Evolutionary conservation across 805 yeast genomes (phyloP), one percentile per base, ranked within the genome.

Genomic region (Starmera caribaea): DNA sequence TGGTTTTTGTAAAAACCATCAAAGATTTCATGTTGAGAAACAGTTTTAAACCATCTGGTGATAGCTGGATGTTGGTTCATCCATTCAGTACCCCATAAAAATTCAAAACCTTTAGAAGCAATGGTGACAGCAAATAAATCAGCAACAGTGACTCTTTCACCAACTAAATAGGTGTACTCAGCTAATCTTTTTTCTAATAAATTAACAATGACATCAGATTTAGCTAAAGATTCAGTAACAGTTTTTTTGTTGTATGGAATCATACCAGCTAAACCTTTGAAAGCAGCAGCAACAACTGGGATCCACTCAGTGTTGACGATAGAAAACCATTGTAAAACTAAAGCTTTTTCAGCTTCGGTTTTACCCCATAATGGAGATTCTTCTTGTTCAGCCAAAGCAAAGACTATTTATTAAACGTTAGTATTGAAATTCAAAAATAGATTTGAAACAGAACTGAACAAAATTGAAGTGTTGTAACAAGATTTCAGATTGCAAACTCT

Each of bases 171-270:
- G 40, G 87, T 79, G 73, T 69, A 65, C 50, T 70, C 68, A 46
- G 68, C 59, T 52, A 79, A 69, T 68, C 78, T 73, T 32, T 59
- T 59, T 68, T 82, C 92, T 45, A 71, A 65, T 39, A 73, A 47
- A 28, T 58, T 52, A 45, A 67, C 59, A 40, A 66, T 57, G 36
- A 53, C 54, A 34, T 66, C 71, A 47, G 71, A 54, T 42, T 55
- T 48, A 16, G 53, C 72, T 17, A 41, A 40, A 35, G 65, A 65
- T 31, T 65, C 69, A 42, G 80, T 83, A 44, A 73, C 74, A 37
- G 45, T 55, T 41, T 79, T 81, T 76, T 83, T 82, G 81, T 83
- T 80, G 80, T 76, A 86, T 48, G 94, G 89, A 40, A 47, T 59
- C 39, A 57, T 62, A 54, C 96, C 96, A 36, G 62, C 54, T 40